Conservation (phyloP, 495 filamentous ascomycete genomes). For the Xeromyces bisporus region DNA sequence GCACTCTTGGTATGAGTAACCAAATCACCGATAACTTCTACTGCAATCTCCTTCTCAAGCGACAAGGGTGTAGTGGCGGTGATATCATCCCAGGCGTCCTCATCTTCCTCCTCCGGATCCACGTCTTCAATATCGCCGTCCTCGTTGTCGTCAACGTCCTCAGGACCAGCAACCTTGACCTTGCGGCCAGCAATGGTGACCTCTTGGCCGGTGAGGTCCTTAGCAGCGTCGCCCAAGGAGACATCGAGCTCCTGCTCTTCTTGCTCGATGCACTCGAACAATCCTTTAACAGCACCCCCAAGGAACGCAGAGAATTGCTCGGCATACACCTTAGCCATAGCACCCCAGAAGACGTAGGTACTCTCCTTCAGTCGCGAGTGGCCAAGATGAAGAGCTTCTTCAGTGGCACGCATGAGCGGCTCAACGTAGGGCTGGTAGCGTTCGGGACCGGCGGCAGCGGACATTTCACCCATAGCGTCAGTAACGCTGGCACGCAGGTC, state of each 20-base stretch:
- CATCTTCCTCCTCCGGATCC: slow-evolving; percentile 55
- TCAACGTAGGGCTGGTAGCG: slow-evolving; percentile 80
- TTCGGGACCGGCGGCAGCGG: slow-evolving; percentile 68
- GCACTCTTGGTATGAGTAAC: slow-evolving; percentile 64
- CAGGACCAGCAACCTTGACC: slow-evolving; percentile 52
- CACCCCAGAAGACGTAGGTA: slow-evolving; percentile 91
- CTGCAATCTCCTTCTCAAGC: slow-evolving; percentile 91
- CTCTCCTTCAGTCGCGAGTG: slow-evolving; percentile 85
- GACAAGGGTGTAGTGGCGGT: slow-evolving; percentile 70
- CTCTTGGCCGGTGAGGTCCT: slow-evolving; percentile 60
- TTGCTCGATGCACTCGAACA: slow-evolving; percentile 73
- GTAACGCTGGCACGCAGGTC: slow-evolving; percentile 76
- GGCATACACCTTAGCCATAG: slow-evolving; percentile 82
- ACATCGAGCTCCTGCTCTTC: slow-evolving; percentile 78
- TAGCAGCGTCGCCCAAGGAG: slow-evolving; percentile 56
- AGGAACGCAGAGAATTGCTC: slow-evolving; percentile 82
- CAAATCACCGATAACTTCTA: slow-evolving; percentile 86
- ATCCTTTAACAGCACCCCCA: slow-evolving; percentile 63
- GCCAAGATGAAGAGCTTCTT: slow-evolving; percentile 79
- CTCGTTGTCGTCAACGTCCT: slow-evolving; percentile 36
- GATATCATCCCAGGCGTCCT: slow-evolving; percentile 73
- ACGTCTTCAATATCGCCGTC: slow-evolving; percentile 43
- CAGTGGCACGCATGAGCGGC: slow-evolving; percentile 74
- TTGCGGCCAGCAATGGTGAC: slow-evolving; percentile 68
- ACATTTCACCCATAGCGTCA: slow-evolving; percentile 85